Conservation (phyloP, 2,329 filamentous ascomycete genomes). For the Diaporthe sp. region DNA sequence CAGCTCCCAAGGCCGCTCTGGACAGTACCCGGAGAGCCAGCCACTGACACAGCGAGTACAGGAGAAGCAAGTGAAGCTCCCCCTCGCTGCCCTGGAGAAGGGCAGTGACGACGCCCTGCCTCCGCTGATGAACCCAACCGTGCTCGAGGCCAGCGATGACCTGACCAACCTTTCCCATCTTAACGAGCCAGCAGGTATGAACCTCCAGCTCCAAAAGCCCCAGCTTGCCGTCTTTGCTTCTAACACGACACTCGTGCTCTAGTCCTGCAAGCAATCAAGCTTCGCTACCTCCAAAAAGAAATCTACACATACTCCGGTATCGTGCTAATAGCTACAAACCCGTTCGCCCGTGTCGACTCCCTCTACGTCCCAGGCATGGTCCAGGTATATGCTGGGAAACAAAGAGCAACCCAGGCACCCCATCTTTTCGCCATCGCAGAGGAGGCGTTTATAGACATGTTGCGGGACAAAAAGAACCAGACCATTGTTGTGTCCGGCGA, state of each 20-base stretch:
- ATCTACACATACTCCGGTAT: conserved; percentile 99
- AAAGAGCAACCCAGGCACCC: conserved; percentile 94
- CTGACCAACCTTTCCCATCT: conserved; percentile 97
- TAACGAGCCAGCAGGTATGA: conserved; percentile 94
- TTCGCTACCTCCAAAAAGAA: conserved; percentile 97
- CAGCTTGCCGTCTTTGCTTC: conserved; percentile 35
- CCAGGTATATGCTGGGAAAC: conserved; percentile 98
- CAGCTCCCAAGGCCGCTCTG: conserved; percentile 41
- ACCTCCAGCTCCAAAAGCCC: conserved; percentile 14
- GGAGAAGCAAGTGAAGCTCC: conserved; percentile 85
- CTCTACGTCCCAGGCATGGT: conserved; percentile 99
- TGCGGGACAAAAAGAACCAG: conserved; percentile 95
- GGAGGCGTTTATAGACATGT: conserved; percentile 98
- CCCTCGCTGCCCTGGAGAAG: conserved; percentile 80
- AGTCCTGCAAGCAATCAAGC: conserved; percentile 97
- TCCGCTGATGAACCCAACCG: conserved; percentile 96
- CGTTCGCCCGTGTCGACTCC: conserved; percentile 96
- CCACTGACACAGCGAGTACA: conserved; percentile 53
- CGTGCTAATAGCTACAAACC: conserved; percentile 97
- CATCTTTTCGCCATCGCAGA: conserved; percentile 99
- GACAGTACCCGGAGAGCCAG: background rate
- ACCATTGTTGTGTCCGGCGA: conserved; percentile 99
- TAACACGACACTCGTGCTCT: conserved; percentile 45
- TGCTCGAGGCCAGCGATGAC: conserved; percentile 98
- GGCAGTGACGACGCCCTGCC: conserved; percentile 84